Evolutionary conservation across 345 rosid genomes (phyloP).

Genomic region (Geranium rotundifolium): DNA sequence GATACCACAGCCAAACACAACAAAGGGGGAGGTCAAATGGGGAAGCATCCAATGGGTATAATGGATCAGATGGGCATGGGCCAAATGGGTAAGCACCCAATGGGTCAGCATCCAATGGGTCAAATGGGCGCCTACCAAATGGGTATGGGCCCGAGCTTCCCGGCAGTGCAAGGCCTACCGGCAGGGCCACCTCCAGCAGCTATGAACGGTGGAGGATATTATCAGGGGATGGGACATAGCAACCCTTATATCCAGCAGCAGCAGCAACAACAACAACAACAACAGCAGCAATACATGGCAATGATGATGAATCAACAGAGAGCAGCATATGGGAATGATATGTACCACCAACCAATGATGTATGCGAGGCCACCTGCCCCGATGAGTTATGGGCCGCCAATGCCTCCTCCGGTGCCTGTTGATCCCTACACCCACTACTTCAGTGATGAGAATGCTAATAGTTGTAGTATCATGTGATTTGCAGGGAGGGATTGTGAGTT

Average conservation of each 20-base stretch:
- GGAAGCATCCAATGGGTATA: neutral
- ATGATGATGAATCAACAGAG: constrained; percentile 63
- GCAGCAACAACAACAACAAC: constrained; percentile 10
- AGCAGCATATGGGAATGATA: constrained; percentile 38
- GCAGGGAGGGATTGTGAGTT: neutral
- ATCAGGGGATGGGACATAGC: constrained; percentile 38
- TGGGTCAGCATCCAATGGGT: constrained; percentile 18
- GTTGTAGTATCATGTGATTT: constrained; percentile 83
- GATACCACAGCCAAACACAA: neutral
- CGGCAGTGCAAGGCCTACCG: constrained; percentile 65
- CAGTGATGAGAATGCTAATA: constrained; percentile 78
- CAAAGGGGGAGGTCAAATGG: neutral
- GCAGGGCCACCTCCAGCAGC: constrained; percentile 10
- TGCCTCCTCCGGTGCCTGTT: constrained; percentile 24
- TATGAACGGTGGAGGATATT: constrained; percentile 39
- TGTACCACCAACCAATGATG: constrained; percentile 83
- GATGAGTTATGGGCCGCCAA: constrained; percentile 36
- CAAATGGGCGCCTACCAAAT: constrained; percentile 27
- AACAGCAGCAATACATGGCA: constrained; percentile 36
- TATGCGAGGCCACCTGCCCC: constrained; percentile 54
- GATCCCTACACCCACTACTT: constrained; percentile 62
- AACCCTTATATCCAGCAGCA: constrained; percentile 48
- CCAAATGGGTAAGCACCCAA: constrained; percentile 21
- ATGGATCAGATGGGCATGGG: constrained; percentile 22
- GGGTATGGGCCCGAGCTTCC: constrained; percentile 17